Percentiles rank a stretch among this genome's conserved stretches.
Evolutionary conservation across 2,329 filamentous ascomycete genomes (phyloP).

Genomic region (Helminthosporium solani): DNA sequence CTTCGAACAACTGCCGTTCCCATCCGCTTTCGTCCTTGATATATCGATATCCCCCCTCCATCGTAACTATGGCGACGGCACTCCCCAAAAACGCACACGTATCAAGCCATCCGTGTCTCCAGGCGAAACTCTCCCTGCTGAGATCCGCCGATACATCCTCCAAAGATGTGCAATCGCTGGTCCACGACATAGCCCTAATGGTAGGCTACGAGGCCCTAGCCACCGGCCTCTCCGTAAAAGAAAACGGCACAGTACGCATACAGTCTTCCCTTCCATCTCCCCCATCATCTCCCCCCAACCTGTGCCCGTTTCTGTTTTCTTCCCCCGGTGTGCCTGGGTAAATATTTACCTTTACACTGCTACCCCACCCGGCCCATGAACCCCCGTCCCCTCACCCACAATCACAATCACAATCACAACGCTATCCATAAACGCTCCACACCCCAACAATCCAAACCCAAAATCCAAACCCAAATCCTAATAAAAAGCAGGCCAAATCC

Average conservation of each 20-base stretch:
- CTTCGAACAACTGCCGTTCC: too few relatives aligned
- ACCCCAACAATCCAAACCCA: background rate
- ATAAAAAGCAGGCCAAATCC: constrained; percentile 76
- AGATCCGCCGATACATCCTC: constrained; percentile 70
- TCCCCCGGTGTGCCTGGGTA: too few relatives aligned
- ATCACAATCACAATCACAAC: background rate
- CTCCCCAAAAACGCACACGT: constrained; percentile 66
- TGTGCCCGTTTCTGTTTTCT: too few relatives aligned
- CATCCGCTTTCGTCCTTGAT: too few relatives aligned
- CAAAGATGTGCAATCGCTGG: constrained; percentile 74
- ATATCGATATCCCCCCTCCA: too few relatives aligned
- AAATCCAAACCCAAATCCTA: too few relatives aligned
- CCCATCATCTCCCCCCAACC: too few relatives aligned
- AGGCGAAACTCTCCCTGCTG: constrained; percentile 86
- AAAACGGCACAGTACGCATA: constrained; percentile 64
- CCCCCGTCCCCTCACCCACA: background rate
- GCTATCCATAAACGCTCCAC: background rate
- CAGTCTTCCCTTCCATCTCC: background rate
- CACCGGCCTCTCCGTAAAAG: constrained; percentile 56
- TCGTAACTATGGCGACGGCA: constrained; percentile 15
- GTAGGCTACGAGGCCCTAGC: constrained; percentile 80
- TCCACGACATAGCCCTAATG: constrained; percentile 84
- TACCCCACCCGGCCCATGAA: background rate
- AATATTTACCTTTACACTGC: too few relatives aligned
- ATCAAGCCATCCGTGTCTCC: constrained; percentile 81